Evolutionary conservation across 106 monocot genomes (phyloP).

Genomic region (Dactylorhiza incarnata): DNA sequence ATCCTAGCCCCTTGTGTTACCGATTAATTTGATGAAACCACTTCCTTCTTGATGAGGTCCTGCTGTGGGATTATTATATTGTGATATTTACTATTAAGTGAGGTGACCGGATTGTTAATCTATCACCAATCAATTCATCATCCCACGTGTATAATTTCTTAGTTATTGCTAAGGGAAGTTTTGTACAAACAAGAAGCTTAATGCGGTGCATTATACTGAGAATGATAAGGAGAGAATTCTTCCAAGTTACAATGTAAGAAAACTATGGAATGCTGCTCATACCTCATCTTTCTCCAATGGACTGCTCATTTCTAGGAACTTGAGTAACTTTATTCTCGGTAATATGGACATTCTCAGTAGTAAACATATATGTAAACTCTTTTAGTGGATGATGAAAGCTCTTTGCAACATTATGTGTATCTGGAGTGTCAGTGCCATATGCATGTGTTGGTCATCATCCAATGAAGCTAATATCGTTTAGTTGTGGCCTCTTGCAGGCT

Average conservation of each 20-base stretch:
- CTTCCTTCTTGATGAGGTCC: no score
- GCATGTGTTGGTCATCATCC: slow-evolving; percentile 3
- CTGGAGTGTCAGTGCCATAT: neutral
- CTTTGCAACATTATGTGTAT: neutral
- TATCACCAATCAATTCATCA: neutral
- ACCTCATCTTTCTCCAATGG: neutral
- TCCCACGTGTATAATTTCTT: neutral
- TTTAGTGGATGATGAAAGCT: neutral
- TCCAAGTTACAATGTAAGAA: neutral
- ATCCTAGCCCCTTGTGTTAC: no score
- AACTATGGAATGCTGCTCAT: neutral
- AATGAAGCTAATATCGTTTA: neutral
- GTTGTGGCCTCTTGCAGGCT: slow-evolving; percentile 5
- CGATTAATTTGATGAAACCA: no score
- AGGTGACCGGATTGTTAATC: neutral
- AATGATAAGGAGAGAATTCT: neutral
- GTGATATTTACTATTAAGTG: neutral
- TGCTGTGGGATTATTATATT: neutral
- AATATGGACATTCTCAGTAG: neutral
- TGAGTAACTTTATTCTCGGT: neutral
- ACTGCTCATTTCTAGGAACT: neutral
- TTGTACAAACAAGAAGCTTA: neutral
- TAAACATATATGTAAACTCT: neutral
- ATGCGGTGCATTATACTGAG: neutral
- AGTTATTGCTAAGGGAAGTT: neutral